A percentile compares a stretch with the other conserved stretches of the same genome.
Evolutionary conservation across 257 asterid species (phyloP).

Genomic region (Perilla frutescens): DNA sequence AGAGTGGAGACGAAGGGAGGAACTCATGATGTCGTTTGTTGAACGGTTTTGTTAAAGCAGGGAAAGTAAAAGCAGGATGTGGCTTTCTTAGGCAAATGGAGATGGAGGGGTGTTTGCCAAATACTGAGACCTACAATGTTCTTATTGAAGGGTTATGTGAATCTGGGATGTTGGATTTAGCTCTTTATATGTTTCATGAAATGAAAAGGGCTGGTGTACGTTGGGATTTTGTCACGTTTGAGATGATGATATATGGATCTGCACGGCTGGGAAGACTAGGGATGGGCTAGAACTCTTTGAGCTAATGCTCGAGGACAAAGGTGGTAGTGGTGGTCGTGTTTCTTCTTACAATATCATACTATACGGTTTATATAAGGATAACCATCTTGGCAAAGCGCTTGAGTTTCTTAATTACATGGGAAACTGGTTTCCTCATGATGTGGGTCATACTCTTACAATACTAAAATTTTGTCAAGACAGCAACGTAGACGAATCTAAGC

Average conservation of each 20-base stretch:
- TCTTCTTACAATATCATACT: constrained; percentile 78
- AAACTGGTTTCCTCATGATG: constrained; percentile 67
- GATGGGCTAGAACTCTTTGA: constrained; percentile 75
- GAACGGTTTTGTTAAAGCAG: constrained; percentile 65
- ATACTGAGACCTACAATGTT: constrained; percentile 67
- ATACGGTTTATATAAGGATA: constrained; percentile 71
- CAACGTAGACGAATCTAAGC: constrained; percentile 51
- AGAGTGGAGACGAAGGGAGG: constrained; percentile 77
- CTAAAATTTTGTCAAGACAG: constrained; percentile 49
- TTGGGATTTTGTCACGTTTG: constrained; percentile 64
- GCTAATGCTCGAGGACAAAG: constrained; percentile 53
- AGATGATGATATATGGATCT: constrained; percentile 63
- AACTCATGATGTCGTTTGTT: constrained; percentile 64
- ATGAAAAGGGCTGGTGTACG: constrained; percentile 72
- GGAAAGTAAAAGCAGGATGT: constrained; percentile 60
- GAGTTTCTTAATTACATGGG: constrained; percentile 63
- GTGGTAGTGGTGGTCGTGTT: constrained; percentile 40
- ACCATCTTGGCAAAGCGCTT: constrained; percentile 48
- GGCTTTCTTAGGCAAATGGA: constrained; percentile 79
- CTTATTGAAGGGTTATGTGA: constrained; percentile 75
- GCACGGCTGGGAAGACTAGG: constrained; percentile 55
- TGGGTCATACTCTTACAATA: constrained; percentile 51
- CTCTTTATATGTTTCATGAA: constrained; percentile 79
- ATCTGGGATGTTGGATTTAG: constrained; percentile 59
- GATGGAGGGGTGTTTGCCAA: constrained; percentile 81